Evolutionary conservation across 2,329 filamentous ascomycete species (phyloP), one percentile per base, ranked within the genome.

Genomic region (Incumbomyces lentus): DNA sequence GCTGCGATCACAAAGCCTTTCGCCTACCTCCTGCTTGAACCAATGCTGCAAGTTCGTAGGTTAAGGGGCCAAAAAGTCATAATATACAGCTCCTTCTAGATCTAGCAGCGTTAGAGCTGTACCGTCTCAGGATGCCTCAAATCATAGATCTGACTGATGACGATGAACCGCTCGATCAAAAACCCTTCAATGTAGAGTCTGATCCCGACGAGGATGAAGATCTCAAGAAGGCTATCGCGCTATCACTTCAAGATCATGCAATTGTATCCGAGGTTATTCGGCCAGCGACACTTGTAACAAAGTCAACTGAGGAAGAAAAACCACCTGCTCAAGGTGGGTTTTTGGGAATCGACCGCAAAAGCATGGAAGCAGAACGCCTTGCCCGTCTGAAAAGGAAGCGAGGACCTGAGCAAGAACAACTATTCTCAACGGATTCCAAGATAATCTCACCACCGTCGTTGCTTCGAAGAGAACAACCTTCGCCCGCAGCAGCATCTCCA

Each of bases 341-440:
- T 0, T 58, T 74, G 3, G 74, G 75, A 2, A 64, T 94, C 1
- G 76, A 95, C 66, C 77, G 89, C 31, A 86, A 81, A 63, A 76
- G 79, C 44, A 92, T 95, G 86, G 90, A 95, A 62, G 72, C 81
- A 57, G 87, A 93, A 60, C 79, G 90, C 34, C 73, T 94, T 12
- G 81, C 78, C 17, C 76, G 89, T 55, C 63, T 80, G 33, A 72
- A 70, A 31, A 68, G 73, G 36, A 85, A 89, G 62, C 74, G 78
- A 31, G 74, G 76, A 61, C 60, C 64, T 7, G 71, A 70, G 6
- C n/a, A 18, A n/a, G 26, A 19, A 13, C 33, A 13, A 10, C n/a
- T 5, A 31, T 3, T 12, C 26, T 6, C 18, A 34, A 37, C 31
- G 8, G 6, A 6, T 19, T n/a, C 19, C 41, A 45, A 38, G 14